Conservation (phyloP, 805 yeast genomes). For the Danielia oregonensis region DNA sequence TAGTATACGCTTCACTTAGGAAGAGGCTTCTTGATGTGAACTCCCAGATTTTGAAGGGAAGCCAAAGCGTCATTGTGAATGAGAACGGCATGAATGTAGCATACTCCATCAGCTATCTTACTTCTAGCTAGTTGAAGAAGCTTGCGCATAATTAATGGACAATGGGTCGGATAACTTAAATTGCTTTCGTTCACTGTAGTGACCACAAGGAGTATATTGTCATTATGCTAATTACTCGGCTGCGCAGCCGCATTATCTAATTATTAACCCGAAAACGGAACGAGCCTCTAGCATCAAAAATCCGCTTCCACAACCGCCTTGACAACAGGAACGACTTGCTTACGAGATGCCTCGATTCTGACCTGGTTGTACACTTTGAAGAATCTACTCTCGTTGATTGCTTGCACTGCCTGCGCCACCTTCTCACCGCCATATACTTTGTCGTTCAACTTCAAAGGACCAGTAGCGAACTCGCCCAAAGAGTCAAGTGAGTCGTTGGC, state of each 20-base stretch:
- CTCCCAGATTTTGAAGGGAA: slow-evolving; percentile 6
- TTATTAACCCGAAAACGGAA: too few relatives aligned
- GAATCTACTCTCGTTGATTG: slow-evolving; percentile 6
- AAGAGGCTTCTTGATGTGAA: slow-evolving; percentile 6
- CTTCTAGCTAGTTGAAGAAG: slow-evolving; percentile 5
- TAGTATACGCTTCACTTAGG: slow-evolving; percentile 8
- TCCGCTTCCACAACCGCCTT: slow-evolving; percentile 28
- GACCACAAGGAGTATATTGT: too few relatives aligned
- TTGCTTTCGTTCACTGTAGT: too few relatives aligned
- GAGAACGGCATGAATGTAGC: slow-evolving; percentile 9
- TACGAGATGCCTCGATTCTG: slow-evolving; percentile 67
- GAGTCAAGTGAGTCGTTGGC: slow-evolving; percentile 10
- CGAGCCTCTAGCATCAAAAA: too few relatives aligned
- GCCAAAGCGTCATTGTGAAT: slow-evolving; percentile 4
- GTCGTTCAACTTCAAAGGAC: slow-evolving; percentile 22
- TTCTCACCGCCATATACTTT: slow-evolving; percentile 21
- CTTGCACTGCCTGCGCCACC: slow-evolving; percentile 11
- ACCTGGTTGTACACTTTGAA: slow-evolving; percentile 40
- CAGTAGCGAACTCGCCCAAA: slow-evolving; percentile 18
- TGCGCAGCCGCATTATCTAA: too few relatives aligned
- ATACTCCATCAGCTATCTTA: slow-evolving; percentile 25
- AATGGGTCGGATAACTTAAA: too few relatives aligned
- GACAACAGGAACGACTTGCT: slow-evolving; percentile 75
- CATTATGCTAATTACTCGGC: too few relatives aligned
- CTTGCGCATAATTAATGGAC: too few relatives aligned